These are phyloP conservation scores for Chrysoporthe deuterocubensis DNA, from an alignment of 2,329 filamentous ascomycete genomes.

Conservation along the genomic window DNA sequence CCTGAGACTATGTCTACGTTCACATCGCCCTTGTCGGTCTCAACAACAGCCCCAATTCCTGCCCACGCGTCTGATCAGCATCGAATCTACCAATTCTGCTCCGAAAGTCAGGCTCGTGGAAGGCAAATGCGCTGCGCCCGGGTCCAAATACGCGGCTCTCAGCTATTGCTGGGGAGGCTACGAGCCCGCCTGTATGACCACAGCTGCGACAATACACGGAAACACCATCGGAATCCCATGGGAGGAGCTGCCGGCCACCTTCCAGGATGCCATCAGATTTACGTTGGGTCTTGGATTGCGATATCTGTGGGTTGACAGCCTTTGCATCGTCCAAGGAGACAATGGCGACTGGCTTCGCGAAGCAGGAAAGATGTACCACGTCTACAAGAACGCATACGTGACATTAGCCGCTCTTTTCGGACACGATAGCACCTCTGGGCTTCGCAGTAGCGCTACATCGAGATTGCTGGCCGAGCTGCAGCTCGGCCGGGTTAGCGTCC, in stretches of 20 bases:
- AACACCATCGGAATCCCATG: constrained; percentile 25
- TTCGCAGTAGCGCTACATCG: background rate
- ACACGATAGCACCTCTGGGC: background rate
- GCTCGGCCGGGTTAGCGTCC: background rate
- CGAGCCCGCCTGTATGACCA: constrained; percentile 27
- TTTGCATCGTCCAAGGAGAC: constrained; percentile 35
- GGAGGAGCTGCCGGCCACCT: constrained; percentile 24
- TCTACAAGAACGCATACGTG: constrained; percentile 27
- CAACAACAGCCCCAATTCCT: too few relatives aligned
- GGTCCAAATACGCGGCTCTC: constrained; percentile 12
- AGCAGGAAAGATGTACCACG: constrained; percentile 29
- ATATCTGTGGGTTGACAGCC: constrained; percentile 35
- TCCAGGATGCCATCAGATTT: constrained; percentile 31
- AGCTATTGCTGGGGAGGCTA: constrained; percentile 33
- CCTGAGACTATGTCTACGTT: too few relatives aligned
- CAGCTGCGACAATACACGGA: constrained; percentile 14
- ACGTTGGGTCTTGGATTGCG: constrained; percentile 28
- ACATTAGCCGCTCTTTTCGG: background rate
- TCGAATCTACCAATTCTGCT: background rate
- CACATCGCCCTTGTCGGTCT: too few relatives aligned
- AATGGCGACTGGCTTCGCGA: constrained; percentile 30
- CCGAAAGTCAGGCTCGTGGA: too few relatives aligned
- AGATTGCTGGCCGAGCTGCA: background rate
- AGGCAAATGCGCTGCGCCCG: background rate
- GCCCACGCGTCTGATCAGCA: background rate